Conservation (phyloP, 352 stramenopile genomes). For the Globisporangium canariense region DNA sequence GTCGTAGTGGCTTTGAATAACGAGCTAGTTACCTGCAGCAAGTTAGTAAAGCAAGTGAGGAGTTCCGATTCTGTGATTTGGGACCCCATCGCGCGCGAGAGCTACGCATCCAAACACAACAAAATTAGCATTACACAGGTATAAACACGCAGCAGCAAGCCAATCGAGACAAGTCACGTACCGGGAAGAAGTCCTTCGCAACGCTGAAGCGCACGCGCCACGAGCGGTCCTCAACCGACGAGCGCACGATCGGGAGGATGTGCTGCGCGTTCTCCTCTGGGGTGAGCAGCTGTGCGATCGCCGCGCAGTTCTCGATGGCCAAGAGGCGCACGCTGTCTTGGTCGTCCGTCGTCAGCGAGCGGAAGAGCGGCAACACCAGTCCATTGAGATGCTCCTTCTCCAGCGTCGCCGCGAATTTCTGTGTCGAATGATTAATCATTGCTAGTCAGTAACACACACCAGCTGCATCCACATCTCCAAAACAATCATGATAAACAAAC, state of each 20-base stretch:
- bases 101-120: slow-evolving; percentile 16
- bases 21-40: slow-evolving; percentile 71
- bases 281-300: slow-evolving; percentile 69
- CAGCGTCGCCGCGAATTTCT: slow-evolving; percentile 71
- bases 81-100: slow-evolving; percentile 71
- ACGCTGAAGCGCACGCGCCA: slow-evolving; percentile 94
- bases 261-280: slow-evolving; percentile 75
- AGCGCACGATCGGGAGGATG: slow-evolving; percentile 71
- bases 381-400: slow-evolving; percentile 71
- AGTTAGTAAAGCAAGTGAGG: slow-evolving; percentile 87
- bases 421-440: not conserved
- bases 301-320: slow-evolving; percentile 84
- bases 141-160: not conserved
- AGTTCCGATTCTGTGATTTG: slow-evolving; percentile 87
- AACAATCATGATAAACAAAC: slow-evolving; percentile 7
- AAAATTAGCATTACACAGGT: not conserved
- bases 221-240: slow-evolving; percentile 81
- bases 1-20: too few species aligned
- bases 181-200: slow-evolving; percentile 90
- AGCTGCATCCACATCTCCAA: not conserved
- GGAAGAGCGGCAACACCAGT: slow-evolving; percentile 84
- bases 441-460: not conserved
- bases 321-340: slow-evolving; percentile 94
- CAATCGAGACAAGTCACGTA: slow-evolving; percentile 17
- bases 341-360: slow-evolving; percentile 88